phyloP scores from a whole-genome alignment of 2,329 filamentous ascomycete species.

The Aspergillus japonicus region DNA sequence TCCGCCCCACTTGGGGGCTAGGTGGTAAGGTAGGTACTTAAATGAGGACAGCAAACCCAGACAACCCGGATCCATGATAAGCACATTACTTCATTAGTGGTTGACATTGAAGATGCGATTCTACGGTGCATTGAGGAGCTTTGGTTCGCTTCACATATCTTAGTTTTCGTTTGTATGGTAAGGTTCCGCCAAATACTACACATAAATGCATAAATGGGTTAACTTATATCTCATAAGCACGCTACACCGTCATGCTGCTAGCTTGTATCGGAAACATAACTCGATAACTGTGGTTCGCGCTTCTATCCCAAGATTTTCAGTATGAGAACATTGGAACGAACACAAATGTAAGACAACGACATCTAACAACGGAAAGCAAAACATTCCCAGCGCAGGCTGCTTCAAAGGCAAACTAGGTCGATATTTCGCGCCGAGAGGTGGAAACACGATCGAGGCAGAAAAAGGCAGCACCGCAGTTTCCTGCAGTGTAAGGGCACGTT shows the following conservation, averaged over 20 bases:
- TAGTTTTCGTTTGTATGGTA: background rate
- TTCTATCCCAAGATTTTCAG: background rate
- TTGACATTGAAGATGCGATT: too few species aligned
- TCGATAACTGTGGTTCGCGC: background rate
- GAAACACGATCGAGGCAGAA: background rate
- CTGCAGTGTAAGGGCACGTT: background rate
- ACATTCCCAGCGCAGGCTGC: constrained; percentile 9
- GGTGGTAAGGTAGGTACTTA: background rate
- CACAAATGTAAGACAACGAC: background rate
- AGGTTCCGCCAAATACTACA: too few species aligned
- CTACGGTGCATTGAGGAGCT: background rate
- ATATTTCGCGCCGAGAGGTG: background rate
- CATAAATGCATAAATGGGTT: too few species aligned
- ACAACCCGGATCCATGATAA: background rate
- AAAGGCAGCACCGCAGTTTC: background rate
- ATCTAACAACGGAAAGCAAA: background rate
- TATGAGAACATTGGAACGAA: background rate
- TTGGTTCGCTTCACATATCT: background rate
- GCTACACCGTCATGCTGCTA: background rate
- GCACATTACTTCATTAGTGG: background rate
- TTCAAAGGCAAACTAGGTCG: constrained; percentile 3
- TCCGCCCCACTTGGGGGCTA: constrained; percentile 13
- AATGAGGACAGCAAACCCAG: background rate
- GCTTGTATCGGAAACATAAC: background rate
- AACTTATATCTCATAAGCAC: too few species aligned